phyloP scores from a whole-genome alignment of 2,329 filamentous ascomycete genomes.

The Epichloe aotearoae region DNA sequence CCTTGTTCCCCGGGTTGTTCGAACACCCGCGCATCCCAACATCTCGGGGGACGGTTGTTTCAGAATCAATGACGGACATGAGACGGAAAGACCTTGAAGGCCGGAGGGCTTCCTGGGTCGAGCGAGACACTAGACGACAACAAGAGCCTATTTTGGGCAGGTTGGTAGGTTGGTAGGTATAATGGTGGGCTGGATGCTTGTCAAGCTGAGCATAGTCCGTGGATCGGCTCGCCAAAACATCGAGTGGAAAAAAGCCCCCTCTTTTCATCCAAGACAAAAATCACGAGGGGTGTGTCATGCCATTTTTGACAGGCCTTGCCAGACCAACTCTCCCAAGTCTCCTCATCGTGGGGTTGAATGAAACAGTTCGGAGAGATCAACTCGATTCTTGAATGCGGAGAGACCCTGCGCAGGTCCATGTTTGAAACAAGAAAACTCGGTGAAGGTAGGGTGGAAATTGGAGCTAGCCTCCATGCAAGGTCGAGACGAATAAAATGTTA shows the following conservation, averaged over 20 bases:
- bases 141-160: not conserved
- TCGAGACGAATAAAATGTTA: conserved; percentile 92
- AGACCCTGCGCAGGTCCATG: not conserved
- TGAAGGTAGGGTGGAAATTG: not conserved
- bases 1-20: no score
- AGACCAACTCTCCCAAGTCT: not conserved
- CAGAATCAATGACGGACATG: not conserved
- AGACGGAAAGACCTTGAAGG: not conserved
- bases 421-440: not conserved
- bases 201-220: not conserved
- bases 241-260: no score
- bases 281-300: not conserved
- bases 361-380: not conserved
- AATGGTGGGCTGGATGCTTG: not conserved
- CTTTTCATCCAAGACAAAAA: not conserved
- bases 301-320: not conserved
- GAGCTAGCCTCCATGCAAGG: conserved; percentile 73
- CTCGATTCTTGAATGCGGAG: not conserved
- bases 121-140: not conserved
- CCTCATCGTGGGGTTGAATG: not conserved
- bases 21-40: not conserved
- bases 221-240: not conserved
- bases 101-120: not conserved
- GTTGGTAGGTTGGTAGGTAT: not conserved
- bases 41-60: not conserved